These are phyloP conservation scores for Trichoderma semiorbis DNA, from an alignment of 2,329 filamentous ascomycete genomes.

Conservation along the genomic window DNA sequence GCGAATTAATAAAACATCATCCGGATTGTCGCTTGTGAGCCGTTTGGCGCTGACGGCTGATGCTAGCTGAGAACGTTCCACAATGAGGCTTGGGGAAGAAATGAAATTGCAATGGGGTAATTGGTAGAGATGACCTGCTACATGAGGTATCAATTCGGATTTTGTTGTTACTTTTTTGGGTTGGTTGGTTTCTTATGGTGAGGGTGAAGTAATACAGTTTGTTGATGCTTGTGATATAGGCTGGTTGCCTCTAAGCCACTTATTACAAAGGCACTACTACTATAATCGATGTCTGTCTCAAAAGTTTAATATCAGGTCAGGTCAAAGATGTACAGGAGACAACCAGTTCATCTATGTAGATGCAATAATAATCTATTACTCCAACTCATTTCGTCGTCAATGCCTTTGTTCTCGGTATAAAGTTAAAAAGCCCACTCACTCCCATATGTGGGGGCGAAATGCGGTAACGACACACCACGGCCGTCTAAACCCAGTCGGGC, in stretches of 20 bases:
- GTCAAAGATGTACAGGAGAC: neutral
- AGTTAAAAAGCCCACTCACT: neutral
- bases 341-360: neutral
- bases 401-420: neutral
- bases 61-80: neutral
- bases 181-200: neutral
- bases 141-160: neutral
- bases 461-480: neutral
- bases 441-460: neutral
- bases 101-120: neutral
- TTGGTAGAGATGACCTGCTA: neutral
- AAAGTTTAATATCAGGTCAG: neutral
- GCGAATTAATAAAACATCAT: neutral
- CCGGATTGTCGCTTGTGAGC: neutral
- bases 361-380: neutral
- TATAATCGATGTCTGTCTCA: neutral
- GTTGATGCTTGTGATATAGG: neutral
- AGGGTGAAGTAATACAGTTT: neutral
- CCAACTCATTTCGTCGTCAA: neutral
- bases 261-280: neutral
- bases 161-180: neutral
- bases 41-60: neutral
- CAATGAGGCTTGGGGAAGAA: neutral
- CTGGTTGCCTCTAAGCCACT: neutral
- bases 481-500: neutral